Base-by-base conservation (phyloP, 1,139 yeast genomes). In the Arxiozyma heterogenica region DNA sequence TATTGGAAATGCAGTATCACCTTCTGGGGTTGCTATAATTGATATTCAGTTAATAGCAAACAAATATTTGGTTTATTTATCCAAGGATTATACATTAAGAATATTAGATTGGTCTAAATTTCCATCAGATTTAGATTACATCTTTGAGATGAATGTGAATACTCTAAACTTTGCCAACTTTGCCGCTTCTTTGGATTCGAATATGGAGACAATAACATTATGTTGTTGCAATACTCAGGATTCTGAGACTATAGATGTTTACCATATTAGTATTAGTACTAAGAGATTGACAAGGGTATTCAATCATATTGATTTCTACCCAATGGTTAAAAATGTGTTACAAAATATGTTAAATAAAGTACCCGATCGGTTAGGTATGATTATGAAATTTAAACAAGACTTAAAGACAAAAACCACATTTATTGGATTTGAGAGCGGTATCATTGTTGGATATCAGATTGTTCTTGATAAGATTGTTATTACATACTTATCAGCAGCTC, bases 141-240 rank as follows among this genome's bases (percentile, higher is more conserved):
- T 61, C 8, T 67, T 64, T 55, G 64, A 64, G 46, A 60, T 65
- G 42, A 68, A 69, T 15, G 63, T 68, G 1, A 68, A 68, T 54
- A 66, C 70, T 1, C 49, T 67, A 39, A 68, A 66, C 51, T 68
- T 68, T 56, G 65, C 70, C 0, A 67, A 68, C 52, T 60, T 65
- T 44, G 49, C 45, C 11, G 25, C 48, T 3, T 22, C 47, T 4
- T 22, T 42, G 23, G 47, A 22, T 3, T 12, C 27, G 18, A 55
- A 51, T 7, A 39, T 44, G 11, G 53, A 54, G 17, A n/a, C 7
- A 18, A 61, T 58, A 45, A 58, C 61, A 15, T 53, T 67, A 48
- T 53, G 59, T 49, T 64, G 70, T 47, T 64, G 66, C 43, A 65
- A 67, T 53, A 66, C 71, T 2, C 60, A 59, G 51, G 60, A 64